These are phyloP conservation scores for Penicillium sp. DNA, from an alignment of 2,329 filamentous ascomycete genomes.

Conservation along the genomic window DNA sequence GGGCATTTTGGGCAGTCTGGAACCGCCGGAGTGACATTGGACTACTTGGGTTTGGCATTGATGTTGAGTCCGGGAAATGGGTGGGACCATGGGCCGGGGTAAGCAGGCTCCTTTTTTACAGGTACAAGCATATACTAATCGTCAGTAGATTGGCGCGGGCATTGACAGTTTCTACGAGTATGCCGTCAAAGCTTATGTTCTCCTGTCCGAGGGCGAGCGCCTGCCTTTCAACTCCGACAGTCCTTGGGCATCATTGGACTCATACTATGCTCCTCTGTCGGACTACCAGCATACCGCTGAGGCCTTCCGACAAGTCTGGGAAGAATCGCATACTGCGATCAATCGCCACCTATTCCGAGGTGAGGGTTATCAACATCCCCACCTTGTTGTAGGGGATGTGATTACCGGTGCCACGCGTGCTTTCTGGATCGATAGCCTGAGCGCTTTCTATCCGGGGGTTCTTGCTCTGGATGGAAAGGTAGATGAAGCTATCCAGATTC, in stretches of 20 bases:
- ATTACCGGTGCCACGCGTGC: slow-evolving; percentile 83
- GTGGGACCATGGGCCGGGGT: slow-evolving; percentile 78
- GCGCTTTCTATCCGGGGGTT: slow-evolving; percentile 90
- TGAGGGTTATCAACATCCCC: slow-evolving; percentile 72
- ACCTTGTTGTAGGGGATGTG: slow-evolving; percentile 88
- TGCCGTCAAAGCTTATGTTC: slow-evolving; percentile 86
- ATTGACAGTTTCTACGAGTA: slow-evolving; percentile 99
- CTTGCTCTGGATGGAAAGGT: slow-evolving; percentile 82
- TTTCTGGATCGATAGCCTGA: slow-evolving; percentile 94
- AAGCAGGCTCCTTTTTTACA: slow-evolving; percentile 12
- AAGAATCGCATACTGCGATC: slow-evolving; percentile 80
- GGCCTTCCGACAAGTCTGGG: slow-evolving; percentile 77
- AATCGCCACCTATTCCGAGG: slow-evolving; percentile 87
- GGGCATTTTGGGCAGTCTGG: slow-evolving; percentile 98
- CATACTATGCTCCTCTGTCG: slow-evolving; percentile 63
- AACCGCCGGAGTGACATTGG: slow-evolving; percentile 77
- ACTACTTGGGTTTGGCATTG: slow-evolving; percentile 85
- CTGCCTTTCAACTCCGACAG: slow-evolving; percentile 36
- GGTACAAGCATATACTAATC: slow-evolving; percentile 7
- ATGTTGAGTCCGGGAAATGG: slow-evolving; percentile 88
- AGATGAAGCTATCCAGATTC: slow-evolving; percentile 85
- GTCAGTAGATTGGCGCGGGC: slow-evolving; percentile 72
- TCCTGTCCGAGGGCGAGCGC: slow-evolving; percentile 70
- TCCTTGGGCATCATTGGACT: slow-evolving; percentile 53
- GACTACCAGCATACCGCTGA: slow-evolving; percentile 69